Evolutionary conservation across 352 stramenopile species (phyloP).

Genomic region (Phytophthora uliginosa): DNA sequence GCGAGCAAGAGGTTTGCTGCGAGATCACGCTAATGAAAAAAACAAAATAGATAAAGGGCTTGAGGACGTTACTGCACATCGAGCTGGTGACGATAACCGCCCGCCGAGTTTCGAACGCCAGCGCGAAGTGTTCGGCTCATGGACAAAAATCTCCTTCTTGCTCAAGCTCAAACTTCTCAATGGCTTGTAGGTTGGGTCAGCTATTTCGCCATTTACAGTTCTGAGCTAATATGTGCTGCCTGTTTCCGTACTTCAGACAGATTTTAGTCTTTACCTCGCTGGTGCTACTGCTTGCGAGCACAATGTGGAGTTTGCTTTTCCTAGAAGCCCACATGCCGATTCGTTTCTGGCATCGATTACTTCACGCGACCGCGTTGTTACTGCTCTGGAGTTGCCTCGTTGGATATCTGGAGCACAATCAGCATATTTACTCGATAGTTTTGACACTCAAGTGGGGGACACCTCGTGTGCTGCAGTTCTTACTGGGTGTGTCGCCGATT

Average conservation of each 20-base stretch:
- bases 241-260: conserved; percentile 46
- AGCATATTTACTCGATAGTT: conserved; percentile 92
- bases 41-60: conserved; percentile 3
- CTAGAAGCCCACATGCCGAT: conserved; percentile 82
- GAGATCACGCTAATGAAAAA: conserved; percentile 3
- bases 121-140: conserved; percentile 23
- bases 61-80: conserved; percentile 20
- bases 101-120: conserved; percentile 6
- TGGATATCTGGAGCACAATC: conserved; percentile 91
- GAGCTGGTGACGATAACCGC: conserved; percentile 17
- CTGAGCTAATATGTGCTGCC: conserved; percentile 1
- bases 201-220: not conserved
- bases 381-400: conserved; percentile 89
- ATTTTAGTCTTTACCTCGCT: conserved; percentile 66
- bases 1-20: conserved; percentile 24
- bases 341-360: conserved; percentile 75
- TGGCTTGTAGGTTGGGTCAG: conserved; percentile 56
- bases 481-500: conserved; percentile 90
- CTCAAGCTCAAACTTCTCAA: conserved; percentile 81
- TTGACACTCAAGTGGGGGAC: conserved; percentile 87
- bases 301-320: conserved; percentile 77
- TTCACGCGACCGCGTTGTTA: conserved; percentile 76
- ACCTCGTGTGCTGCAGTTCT: conserved; percentile 88
- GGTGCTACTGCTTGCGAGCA: conserved; percentile 65
- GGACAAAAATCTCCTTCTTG: conserved; percentile 47